These are phyloP conservation scores for Rhizoclosmatium sp. DNA, from an alignment of 192 early-diverging fungal species.

Conservation along the genomic window DNA sequence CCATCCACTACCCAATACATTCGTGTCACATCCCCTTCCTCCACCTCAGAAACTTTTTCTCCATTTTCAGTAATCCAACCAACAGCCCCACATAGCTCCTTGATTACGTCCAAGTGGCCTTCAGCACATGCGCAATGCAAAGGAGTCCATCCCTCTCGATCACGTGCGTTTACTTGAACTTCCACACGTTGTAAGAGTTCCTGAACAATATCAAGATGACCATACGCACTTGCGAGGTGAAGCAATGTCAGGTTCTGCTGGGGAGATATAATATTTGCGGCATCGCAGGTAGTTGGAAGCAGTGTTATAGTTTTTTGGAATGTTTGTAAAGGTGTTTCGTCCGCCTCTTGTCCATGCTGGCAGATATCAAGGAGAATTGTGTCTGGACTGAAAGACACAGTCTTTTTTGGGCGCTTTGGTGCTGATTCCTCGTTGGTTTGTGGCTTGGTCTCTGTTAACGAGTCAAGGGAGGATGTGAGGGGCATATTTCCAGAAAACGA, in stretches of 20 bases:
- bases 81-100: conserved; percentile 50
- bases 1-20: conserved; percentile 50
- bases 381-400: conserved; percentile 47
- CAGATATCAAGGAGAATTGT: conserved; percentile 54
- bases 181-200: conserved; percentile 39
- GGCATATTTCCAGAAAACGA: neutral
- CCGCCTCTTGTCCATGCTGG: conserved; percentile 36
- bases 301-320: neutral
- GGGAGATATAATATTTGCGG: conserved; percentile 42
- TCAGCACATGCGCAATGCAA: conserved; percentile 75
- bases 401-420: conserved; percentile 33
- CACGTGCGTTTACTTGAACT: conserved; percentile 51
- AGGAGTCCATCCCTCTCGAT: conserved; percentile 71
- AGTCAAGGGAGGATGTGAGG: neutral
- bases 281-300: conserved; percentile 15
- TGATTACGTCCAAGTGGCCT: conserved; percentile 62
- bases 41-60: neutral
- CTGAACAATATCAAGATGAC: conserved; percentile 48
- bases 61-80: conserved; percentile 30
- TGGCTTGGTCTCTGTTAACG: conserved; percentile 1
- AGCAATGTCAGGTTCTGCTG: conserved; percentile 58
- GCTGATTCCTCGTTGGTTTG: neutral
- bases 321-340: conserved; percentile 7
- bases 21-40: neutral
- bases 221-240: conserved; percentile 65